Conservation (phyloP, 768 basidiomycete genomes). For the Trametopsis cervina region DNA sequence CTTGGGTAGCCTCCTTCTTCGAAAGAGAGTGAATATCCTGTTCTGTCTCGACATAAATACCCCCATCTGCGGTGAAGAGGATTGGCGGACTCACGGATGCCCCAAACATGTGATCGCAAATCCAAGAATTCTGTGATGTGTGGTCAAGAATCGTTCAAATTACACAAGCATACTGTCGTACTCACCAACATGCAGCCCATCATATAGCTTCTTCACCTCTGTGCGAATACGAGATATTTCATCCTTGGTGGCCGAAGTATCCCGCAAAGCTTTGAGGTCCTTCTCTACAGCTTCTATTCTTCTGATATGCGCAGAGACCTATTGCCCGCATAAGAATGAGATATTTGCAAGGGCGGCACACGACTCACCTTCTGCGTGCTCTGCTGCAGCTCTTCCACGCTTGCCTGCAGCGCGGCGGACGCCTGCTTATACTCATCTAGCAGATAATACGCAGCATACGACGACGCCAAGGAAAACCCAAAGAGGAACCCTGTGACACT, state of each 20-base stretch:
- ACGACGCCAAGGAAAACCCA: slow-evolving; percentile 86
- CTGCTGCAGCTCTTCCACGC: slow-evolving; percentile 78
- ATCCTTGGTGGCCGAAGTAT: slow-evolving; percentile 66
- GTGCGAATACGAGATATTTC: slow-evolving; percentile 69
- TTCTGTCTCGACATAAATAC: slow-evolving; percentile 37
- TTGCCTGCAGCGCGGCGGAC: slow-evolving; percentile 79
- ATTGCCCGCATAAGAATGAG: background rate
- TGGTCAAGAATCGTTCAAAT: too few species aligned
- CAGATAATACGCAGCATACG: slow-evolving; percentile 80
- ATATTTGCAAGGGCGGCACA: background rate
- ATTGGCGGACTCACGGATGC: slow-evolving; percentile 59
- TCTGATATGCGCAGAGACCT: slow-evolving; percentile 81
- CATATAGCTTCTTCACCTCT: slow-evolving; percentile 84
- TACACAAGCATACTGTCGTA: too few species aligned
- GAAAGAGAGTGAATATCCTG: slow-evolving; percentile 72
- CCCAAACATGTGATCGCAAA: slow-evolving; percentile 77
- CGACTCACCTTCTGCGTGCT: slow-evolving; percentile 70
- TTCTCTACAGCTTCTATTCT: slow-evolving; percentile 87
- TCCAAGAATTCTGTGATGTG: slow-evolving; percentile 81
- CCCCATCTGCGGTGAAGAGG: background rate
- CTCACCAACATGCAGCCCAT: slow-evolving; percentile 74
- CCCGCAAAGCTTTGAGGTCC: slow-evolving; percentile 70
- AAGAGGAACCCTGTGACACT: slow-evolving; percentile 83
- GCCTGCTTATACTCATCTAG: slow-evolving; percentile 88
- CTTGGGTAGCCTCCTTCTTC: slow-evolving; percentile 58